Base-by-base conservation (phyloP, 2,329 filamentous ascomycete genomes). In the Pseudocercospora fijiensis region DNA sequence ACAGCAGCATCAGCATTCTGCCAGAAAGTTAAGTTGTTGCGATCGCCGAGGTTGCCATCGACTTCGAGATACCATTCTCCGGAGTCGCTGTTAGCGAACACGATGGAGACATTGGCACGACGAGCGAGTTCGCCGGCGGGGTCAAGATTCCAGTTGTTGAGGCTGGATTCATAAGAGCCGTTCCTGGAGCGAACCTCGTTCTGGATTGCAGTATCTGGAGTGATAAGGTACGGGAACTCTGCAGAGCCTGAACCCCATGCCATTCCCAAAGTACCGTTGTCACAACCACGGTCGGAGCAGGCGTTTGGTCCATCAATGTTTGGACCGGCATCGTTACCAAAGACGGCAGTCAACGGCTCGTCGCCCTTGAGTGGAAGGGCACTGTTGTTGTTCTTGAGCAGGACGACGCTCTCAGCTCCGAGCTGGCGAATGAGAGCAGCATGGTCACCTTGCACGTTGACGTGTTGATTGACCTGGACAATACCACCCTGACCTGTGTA, bases 371-470 rank as follows among this genome's bases (percentile, higher is more conserved):
- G 74, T 0, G 85, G 85, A 1, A 88, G 67, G 0, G 80, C 78
- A 2, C 85, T 79, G 60, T 85, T 83, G 28, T 83, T 82, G 63
- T 90, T 86, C 77, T 93, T 94, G 30, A 88, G 75, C 37, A 88
- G 71, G 0, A 85, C 86, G 62, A 81, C 83, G n/a, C 79, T 78
- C 59, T 82, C 81, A 10, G 80, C 73, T 11, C 81, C 82, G 60
- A 81, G 77, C 68, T 91, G 84, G 41, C 92, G 88, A 65, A 96
- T 93, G 47, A 92, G 78, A 27, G 79, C 75, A 47, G 82, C 87
- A 74, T 96, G 92, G 63, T 93, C 82, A 43, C 78, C 85, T 61
- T 88, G 90, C 13, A 96, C 93, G 73, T 96, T 87, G 28, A 96
- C 85, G 68, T 92, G 90, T 71, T 87, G 83, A 78, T 97, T 82